phyloP scores from a whole-genome alignment of 1,284 basidiomycete genomes.

The Ustilago tritici region DNA sequence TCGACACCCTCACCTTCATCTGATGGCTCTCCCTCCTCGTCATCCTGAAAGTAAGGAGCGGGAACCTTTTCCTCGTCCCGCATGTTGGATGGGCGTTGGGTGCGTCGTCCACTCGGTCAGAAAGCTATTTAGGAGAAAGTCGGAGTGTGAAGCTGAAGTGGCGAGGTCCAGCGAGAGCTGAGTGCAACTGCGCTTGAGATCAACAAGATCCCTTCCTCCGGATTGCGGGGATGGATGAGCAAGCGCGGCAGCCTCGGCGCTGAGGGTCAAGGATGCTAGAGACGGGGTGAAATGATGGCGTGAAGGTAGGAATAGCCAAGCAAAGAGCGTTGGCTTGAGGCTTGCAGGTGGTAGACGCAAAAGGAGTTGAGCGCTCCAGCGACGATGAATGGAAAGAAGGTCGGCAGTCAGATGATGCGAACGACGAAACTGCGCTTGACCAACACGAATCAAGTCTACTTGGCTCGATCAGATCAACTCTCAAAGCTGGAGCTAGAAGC shows the following conservation, averaged over 20 bases:
- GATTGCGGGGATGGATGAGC: background rate
- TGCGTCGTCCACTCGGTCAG: background rate
- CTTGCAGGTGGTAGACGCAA: background rate
- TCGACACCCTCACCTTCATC: slow-evolving; percentile 64
- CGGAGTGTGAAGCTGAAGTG: background rate
- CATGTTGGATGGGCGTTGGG: slow-evolving; percentile 19
- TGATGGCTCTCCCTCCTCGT: slow-evolving; percentile 49
- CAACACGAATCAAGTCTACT: background rate
- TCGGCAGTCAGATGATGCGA: background rate
- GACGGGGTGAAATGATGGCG: background rate
- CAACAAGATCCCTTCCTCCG: slow-evolving; percentile 2
- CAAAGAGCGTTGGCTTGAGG: background rate
- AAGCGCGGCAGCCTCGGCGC: slow-evolving; percentile 3
- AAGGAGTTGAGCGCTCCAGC: background rate
- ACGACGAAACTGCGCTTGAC: background rate
- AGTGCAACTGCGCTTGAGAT: slow-evolving; percentile 3
- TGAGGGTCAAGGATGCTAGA: background rate
- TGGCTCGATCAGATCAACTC: slow-evolving; percentile 20
- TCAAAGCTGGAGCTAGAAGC: background rate
- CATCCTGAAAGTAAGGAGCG: slow-evolving; percentile 51
- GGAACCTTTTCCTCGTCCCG: slow-evolving; percentile 46
- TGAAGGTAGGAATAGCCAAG: background rate
- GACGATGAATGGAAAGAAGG: background rate
- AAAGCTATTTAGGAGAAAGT: background rate
- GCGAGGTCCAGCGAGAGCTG: background rate